Evolutionary conservation across 2,329 filamentous ascomycete species (phyloP), one percentile per base, ranked within the genome.

Genomic region (Arachnomyces sp.): DNA sequence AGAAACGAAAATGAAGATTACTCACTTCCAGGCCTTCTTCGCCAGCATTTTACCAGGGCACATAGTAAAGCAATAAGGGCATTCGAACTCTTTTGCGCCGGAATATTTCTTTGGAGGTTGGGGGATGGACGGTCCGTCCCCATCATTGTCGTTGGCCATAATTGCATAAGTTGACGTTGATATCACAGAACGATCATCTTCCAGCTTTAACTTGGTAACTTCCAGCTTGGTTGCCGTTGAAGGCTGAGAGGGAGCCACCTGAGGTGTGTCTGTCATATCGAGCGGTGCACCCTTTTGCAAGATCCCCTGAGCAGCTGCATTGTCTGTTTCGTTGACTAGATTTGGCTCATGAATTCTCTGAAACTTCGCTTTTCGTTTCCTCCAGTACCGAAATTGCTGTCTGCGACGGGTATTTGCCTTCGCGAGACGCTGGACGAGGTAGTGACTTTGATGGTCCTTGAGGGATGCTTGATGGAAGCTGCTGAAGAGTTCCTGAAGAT

Each of bases 351-450:
- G n/a, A 34, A 15, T 9, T 34, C 38, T 39, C 28, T 31, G 16
- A 29, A 15, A n/a, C 21, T 42, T 25, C 35, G 18, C 13, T 16
- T 17, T 35, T 36, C 17, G 44, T n/a, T 17, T 12, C 12, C 37
- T 32, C 44, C 46, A 47, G 34, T 47, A 43, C 11, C 25, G 35
- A 28, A 49, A 45, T 28, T 47, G 46, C 36, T 44, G 34, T 33
- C 44, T 42, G 21, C 46, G 31, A 11, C 14, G 32, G n/a, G 36
- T 47, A 17, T 45, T 49, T 12, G 46, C 44, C 11, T 33, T 38
- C 13, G 46, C 44, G 32, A 49, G 31, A 7, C 46, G 44, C 12
- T 45, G 38, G 7, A 40, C 37, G 9, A 49, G 34, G 32, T 32
- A 45, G 21, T 44, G 14, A 16, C 30, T 21, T 16, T 40, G 11